phyloP scores from a whole-genome alignment of 768 basidiomycete species.

The Mycena amicta region DNA sequence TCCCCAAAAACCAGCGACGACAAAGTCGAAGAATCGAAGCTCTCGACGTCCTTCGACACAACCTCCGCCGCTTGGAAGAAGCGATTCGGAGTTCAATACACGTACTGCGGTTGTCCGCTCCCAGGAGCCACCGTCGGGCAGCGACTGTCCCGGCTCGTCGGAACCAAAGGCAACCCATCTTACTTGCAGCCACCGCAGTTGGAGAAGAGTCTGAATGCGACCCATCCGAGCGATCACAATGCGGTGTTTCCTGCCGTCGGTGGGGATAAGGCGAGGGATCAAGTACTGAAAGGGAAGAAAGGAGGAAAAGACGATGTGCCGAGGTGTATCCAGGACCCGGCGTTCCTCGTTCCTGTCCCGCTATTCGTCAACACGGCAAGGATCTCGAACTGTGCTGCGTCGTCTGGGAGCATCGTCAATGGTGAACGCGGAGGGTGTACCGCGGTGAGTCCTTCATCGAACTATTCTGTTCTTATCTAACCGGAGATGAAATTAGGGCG shows the following conservation, averaged over 20 bases:
- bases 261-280: neutral
- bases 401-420: neutral
- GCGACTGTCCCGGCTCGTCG: neutral
- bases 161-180: neutral
- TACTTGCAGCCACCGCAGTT: neutral
- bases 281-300: neutral
- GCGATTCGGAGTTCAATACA: constrained; percentile 52
- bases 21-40: constrained; percentile 47
- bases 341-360: constrained; percentile 2
- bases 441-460: neutral
- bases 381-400: neutral
- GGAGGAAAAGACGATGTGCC: neutral
- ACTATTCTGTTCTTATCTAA: neutral
- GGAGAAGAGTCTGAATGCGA: neutral
- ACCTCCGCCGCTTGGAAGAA: constrained; percentile 52
- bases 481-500: neutral
- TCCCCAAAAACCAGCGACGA: constrained; percentile 49
- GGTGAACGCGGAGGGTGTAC: neutral
- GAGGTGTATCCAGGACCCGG: neutral
- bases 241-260: neutral
- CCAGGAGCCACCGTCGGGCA: neutral
- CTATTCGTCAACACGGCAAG: neutral
- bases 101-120: neutral
- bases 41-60: constrained; percentile 48
- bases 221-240: neutral